Conservation (phyloP, 805 yeast species). For the Yarrowia sp. region DNA sequence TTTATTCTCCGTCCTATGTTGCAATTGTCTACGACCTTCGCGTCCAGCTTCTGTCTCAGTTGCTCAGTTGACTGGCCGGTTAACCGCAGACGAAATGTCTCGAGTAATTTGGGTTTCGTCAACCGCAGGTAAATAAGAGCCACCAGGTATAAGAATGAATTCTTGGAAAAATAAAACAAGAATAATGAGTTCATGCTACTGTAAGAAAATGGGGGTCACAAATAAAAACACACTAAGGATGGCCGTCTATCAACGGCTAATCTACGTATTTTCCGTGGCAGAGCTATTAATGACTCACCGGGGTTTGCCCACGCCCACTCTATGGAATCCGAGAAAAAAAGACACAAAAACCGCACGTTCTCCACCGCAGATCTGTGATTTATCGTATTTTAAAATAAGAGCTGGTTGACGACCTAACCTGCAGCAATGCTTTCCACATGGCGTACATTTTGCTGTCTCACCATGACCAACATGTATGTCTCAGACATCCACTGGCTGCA, state of each 20-base stretch:
- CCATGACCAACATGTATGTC: background rate
- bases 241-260: background rate
- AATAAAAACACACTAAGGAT: too few relatives aligned
- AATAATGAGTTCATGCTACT: background rate
- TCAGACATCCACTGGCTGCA: background rate
- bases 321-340: too few relatives aligned
- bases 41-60: background rate
- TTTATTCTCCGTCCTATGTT: background rate
- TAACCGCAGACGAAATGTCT: slow-evolving; percentile 2
- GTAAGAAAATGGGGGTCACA: background rate
- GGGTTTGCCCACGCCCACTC: too few relatives aligned
- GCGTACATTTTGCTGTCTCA: slow-evolving; percentile 7
- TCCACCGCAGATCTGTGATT: too few relatives aligned
- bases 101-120: background rate
- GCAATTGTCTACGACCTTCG: background rate
- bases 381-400: background rate
- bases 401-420: too few relatives aligned
- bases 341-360: too few relatives aligned
- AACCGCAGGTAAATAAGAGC: too few relatives aligned
- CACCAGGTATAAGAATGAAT: too few relatives aligned
- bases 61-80: background rate
- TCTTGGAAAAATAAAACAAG: background rate
- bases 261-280: background rate
- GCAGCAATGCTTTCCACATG: too few relatives aligned
- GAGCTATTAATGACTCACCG: background rate